Evolutionary conservation across 2,329 filamentous ascomycete genomes (phyloP), one percentile per base, ranked within the genome.

Genomic region (Apiospora kogelbergensis): DNA sequence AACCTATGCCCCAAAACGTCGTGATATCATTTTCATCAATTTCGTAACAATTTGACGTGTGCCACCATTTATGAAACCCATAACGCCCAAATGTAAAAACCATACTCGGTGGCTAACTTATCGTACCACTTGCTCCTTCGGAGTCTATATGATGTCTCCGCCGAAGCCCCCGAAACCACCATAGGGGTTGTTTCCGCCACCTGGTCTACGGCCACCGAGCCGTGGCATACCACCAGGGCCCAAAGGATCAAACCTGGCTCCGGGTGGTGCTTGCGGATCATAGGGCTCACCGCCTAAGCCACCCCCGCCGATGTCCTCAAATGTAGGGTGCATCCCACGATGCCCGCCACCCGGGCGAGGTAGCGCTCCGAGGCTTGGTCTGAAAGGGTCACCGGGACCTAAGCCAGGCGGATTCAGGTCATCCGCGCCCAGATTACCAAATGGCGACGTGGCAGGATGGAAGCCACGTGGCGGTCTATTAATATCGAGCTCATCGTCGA

Each of bases 251-350:
- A 94, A 98, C 72, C 96, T 86, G n/a, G 94, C 91, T 1, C 96
- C 96, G 1, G 94, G 94, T 5, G 96, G 96, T 37, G 89, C 91
- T 77, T 91, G 91, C 1, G 91, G 90, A 76, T 95, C 88, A 75
- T 87, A 91, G 0, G 60, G 53, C 24, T 81, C 80, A 20, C 78
- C 83, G 44, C 81, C 80, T 2, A 84, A 80, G 7, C 78, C 82
- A 1, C 80, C 80, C 11, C 83, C 86, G 77, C 97, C 97, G 64
- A 98, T 80, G 77, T 98, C 95, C 74, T 97, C 94, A 78, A 97
- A 96, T 0, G 95, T 97, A 0, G 96, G 96, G 80, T 98, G 93
- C 96, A 99, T 99, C 0, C 96, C 96, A 15, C 91, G 90, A 13
- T 87, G 87, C 24, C 90, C 87, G 15, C 89, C 87, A 17, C 89